phyloP scores from a whole-genome alignment of 345 rosid species.

The Dovyalis caffra region DNA sequence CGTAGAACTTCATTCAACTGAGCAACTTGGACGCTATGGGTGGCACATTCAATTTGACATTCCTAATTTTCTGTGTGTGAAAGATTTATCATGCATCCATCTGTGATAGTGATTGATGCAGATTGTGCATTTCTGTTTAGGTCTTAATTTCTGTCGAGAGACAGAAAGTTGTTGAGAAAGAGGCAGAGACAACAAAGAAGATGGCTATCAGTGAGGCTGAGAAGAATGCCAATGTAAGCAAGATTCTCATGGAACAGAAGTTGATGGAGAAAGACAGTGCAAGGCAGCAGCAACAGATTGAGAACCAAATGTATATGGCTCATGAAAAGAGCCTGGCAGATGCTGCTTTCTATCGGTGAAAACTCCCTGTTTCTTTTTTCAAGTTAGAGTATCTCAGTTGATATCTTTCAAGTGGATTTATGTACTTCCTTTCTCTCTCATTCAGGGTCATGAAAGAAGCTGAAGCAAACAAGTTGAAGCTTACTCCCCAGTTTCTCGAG shows the following conservation, averaged over 20 bases:
- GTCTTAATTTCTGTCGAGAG: constrained; percentile 80
- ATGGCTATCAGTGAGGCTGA: constrained; percentile 95
- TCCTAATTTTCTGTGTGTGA: not conserved
- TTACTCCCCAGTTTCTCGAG: constrained; percentile 85
- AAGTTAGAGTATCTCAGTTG: not conserved
- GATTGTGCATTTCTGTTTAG: constrained; percentile 32
- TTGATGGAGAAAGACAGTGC: constrained; percentile 84
- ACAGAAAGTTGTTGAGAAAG: constrained; percentile 87
- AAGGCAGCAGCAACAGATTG: constrained; percentile 74
- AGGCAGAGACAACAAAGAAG: constrained; percentile 79
- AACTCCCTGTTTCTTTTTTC: not conserved
- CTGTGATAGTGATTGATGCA: not conserved
- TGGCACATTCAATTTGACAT: not conserved
- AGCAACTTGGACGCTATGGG: not conserved
- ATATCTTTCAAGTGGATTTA: not conserved
- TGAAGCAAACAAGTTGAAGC: constrained; percentile 88
- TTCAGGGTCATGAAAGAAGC: constrained; percentile 72
- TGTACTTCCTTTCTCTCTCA: constrained; percentile 8
- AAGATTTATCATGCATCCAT: not conserved
- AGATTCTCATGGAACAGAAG: constrained; percentile 81
- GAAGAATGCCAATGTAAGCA: constrained; percentile 78
- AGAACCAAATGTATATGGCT: constrained; percentile 72
- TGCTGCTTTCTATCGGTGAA: constrained; percentile 82
- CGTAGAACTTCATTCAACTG: not conserved
- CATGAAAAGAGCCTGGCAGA: constrained; percentile 80